Conservation (phyloP, 257 asterid species). For the Solanum infundibuliforme region DNA sequence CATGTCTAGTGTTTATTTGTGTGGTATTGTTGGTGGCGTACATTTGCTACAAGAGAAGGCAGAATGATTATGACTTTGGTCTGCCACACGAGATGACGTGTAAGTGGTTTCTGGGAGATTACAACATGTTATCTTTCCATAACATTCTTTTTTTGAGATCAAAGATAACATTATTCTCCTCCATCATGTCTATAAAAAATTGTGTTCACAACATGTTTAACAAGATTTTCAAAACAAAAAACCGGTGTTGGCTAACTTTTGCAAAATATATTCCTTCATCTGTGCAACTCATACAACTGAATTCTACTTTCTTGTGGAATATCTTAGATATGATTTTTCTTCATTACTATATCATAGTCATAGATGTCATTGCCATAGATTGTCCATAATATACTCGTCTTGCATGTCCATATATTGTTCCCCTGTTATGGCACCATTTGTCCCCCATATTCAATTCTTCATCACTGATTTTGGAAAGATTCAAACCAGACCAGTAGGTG, state of each 20-base stretch:
- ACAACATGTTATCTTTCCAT: not conserved
- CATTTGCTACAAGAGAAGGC: slow-evolving; percentile 47
- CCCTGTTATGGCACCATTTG: not conserved
- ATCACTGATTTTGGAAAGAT: not conserved
- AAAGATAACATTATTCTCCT: not conserved
- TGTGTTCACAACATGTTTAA: not conserved
- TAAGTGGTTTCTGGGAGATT: slow-evolving; percentile 25
- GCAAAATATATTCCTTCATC: not conserved
- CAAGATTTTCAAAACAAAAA: not conserved
- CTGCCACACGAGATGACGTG: slow-evolving; percentile 69
- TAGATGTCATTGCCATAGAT: not conserved
- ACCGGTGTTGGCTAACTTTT: not conserved
- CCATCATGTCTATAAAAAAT: not conserved
- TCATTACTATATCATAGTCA: not conserved
- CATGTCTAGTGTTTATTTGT: slow-evolving; percentile 36
- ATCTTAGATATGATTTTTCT: not conserved
- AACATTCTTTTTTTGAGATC: not conserved
- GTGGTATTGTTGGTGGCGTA: slow-evolving; percentile 29
- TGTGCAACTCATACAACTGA: not conserved
- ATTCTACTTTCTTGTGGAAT: not conserved
- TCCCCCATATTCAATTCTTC: not conserved
- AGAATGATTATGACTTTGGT: slow-evolving; percentile 70
- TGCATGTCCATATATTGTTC: not conserved
- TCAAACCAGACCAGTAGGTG: not conserved
- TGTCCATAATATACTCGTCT: not conserved